These are phyloP conservation scores for Moesziomyces parantarcticus DNA, from an alignment of 1,284 basidiomycete species.

Conservation along the genomic window DNA sequence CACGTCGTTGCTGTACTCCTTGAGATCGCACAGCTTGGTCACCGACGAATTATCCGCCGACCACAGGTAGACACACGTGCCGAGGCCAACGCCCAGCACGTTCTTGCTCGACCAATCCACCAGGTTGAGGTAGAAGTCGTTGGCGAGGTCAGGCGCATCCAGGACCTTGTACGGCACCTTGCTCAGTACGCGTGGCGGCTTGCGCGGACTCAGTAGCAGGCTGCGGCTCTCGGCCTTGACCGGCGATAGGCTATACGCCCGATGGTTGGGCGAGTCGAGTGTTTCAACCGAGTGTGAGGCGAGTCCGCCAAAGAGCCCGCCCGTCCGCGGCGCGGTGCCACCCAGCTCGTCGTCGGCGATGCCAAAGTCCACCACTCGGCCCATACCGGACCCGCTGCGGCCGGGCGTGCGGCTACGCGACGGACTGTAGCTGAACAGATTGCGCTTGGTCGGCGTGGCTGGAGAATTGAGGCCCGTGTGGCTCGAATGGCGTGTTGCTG, in stretches of 20 bases:
- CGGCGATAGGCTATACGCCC: constrained; percentile 89
- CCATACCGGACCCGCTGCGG: constrained; percentile 40
- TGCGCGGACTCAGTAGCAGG: constrained; percentile 85
- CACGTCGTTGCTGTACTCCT: constrained; percentile 68
- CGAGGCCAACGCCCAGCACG: constrained; percentile 91
- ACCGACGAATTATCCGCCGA: constrained; percentile 91
- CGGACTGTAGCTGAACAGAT: constrained; percentile 70
- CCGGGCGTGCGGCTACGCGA: constrained; percentile 47
- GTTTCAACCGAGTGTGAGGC: constrained; percentile 41
- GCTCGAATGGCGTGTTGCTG: constrained; percentile 41
- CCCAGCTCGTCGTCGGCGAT: constrained; percentile 38
- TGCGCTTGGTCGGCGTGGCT: constrained; percentile 68
- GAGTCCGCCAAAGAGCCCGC: constrained; percentile 55
- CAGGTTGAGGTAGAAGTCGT: constrained; percentile 98
- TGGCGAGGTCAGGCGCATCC: constrained; percentile 90
- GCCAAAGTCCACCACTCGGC: constrained; percentile 42
- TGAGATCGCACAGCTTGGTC: constrained; percentile 88
- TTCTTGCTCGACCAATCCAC: constrained; percentile 98
- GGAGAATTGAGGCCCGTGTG: constrained; percentile 41
- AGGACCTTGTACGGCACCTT: constrained; percentile 97
- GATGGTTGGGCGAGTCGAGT: constrained; percentile 75
- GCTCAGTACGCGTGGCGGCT: constrained; percentile 83
- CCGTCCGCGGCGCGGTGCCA: constrained; percentile 19
- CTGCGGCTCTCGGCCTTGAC: constrained; percentile 84
- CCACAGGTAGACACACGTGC: constrained; percentile 94